Evolutionary conservation across 371 early-diverging fungal genomes (phyloP).

Genomic region (Actinomortierella ambigua): DNA sequence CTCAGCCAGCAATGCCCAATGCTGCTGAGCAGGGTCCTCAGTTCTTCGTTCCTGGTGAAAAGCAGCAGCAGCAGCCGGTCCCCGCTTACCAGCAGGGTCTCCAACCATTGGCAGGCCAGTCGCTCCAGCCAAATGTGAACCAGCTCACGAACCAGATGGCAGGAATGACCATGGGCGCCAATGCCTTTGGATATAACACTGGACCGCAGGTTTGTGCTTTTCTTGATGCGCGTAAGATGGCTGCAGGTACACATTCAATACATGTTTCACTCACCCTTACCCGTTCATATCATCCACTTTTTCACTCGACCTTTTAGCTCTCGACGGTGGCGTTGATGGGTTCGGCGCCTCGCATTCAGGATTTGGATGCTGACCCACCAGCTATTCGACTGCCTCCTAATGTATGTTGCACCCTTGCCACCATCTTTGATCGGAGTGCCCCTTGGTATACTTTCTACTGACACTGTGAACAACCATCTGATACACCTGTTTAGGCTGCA

Average conservation of each 20-base stretch:
- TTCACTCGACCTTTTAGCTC: slow-evolving; percentile 6
- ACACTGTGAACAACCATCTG: background rate
- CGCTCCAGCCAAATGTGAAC: slow-evolving; percentile 18
- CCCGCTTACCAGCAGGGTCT: slow-evolving; percentile 34
- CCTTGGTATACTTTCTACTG: slow-evolving; percentile 50
- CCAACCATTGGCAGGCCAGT: slow-evolving; percentile 34
- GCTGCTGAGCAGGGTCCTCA: slow-evolving; percentile 32
- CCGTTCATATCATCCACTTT: background rate
- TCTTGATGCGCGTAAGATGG: background rate
- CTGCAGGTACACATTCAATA: background rate
- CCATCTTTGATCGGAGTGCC: slow-evolving; percentile 65
- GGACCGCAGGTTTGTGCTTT: slow-evolving; percentile 6
- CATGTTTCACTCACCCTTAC: background rate
- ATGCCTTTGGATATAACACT: slow-evolving; percentile 22
- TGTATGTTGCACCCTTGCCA: slow-evolving; percentile 56
- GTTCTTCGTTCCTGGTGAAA: slow-evolving; percentile 21
- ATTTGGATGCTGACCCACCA: slow-evolving; percentile 41
- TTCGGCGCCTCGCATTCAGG: slow-evolving; percentile 29
- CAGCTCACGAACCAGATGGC: slow-evolving; percentile 40
- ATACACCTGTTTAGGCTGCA: slow-evolving; percentile 52
- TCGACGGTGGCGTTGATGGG: slow-evolving; percentile 44
- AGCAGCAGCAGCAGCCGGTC: slow-evolving; percentile 18
- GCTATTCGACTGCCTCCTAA: slow-evolving; percentile 61
- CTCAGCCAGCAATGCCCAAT: background rate
- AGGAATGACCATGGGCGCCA: slow-evolving; percentile 29